Conservation (phyloP, 495 filamentous ascomycete genomes). For the Hyaloscypha bicolor region DNA sequence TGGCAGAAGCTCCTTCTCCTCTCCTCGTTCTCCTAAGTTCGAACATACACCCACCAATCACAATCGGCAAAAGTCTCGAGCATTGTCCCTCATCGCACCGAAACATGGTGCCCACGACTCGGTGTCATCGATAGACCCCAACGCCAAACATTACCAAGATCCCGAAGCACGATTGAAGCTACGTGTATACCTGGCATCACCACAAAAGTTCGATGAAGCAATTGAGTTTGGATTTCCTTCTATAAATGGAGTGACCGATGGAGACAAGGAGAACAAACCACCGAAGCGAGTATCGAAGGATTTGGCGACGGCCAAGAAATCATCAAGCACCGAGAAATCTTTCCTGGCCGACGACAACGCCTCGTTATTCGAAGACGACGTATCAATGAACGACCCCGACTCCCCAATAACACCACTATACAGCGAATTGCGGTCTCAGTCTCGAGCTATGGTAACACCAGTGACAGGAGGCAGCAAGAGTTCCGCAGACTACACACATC, state of each 20-base stretch:
- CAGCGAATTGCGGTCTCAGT: slow-evolving; percentile 20
- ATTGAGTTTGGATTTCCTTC: slow-evolving; percentile 92
- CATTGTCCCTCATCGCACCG: slow-evolving; percentile 50
- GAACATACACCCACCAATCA: slow-evolving; percentile 26
- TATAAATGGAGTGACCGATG: slow-evolving; percentile 41
- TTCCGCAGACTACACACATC: slow-evolving; percentile 32
- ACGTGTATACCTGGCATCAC: slow-evolving; percentile 84
- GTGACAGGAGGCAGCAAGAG: slow-evolving; percentile 20
- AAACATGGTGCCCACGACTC: slow-evolving; percentile 40
- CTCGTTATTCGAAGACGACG: slow-evolving; percentile 51
- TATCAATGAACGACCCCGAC: slow-evolving; percentile 53
- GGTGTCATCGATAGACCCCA: slow-evolving; percentile 65
- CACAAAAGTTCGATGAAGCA: slow-evolving; percentile 94
- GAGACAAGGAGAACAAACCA: slow-evolving; percentile 35
- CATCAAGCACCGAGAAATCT: slow-evolving; percentile 39
- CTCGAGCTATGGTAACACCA: background rate
- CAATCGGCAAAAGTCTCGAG: slow-evolving; percentile 48
- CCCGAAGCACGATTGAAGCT: slow-evolving; percentile 87
- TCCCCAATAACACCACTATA: slow-evolving; percentile 52
- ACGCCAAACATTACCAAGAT: slow-evolving; percentile 84
- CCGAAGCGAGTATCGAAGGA: slow-evolving; percentile 28
- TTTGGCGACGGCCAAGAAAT: slow-evolving; percentile 26
- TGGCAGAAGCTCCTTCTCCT: slow-evolving; percentile 40
- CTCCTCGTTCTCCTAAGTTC: slow-evolving; percentile 24
- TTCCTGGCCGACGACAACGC: slow-evolving; percentile 51